Percentiles rank a stretch among this genome's conserved stretches.
Evolutionary conservation across 2,329 filamentous ascomycete genomes (phyloP).

Genomic region (Aspergillus sp.): DNA sequence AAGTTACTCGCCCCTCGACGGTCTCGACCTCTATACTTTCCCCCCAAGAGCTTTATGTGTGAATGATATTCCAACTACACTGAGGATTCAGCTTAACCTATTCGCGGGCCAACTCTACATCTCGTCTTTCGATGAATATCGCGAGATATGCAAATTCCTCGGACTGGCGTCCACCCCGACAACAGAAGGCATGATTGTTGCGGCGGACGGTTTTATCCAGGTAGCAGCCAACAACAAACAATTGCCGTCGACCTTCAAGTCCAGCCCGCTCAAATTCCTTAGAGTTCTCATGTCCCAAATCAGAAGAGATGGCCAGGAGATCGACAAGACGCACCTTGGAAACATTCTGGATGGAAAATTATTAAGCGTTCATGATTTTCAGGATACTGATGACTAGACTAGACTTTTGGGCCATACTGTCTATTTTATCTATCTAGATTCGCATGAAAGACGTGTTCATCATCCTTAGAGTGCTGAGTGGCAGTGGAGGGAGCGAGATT

Average conservation of each 20-base stretch:
- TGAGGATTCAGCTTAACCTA: slow-evolving; percentile 57
- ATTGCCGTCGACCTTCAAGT: slow-evolving; percentile 26
- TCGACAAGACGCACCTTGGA: slow-evolving; percentile 49
- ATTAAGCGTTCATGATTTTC: slow-evolving; percentile 9
- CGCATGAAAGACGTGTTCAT: too few relatives aligned
- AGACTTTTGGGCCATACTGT: background rate
- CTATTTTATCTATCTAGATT: too few relatives aligned
- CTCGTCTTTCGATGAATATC: slow-evolving; percentile 55
- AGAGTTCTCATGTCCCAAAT: slow-evolving; percentile 34
- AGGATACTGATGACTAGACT: background rate
- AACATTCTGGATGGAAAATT: slow-evolving; percentile 37
- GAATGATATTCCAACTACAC: slow-evolving; percentile 19
- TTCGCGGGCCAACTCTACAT: slow-evolving; percentile 71
- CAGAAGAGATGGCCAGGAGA: slow-evolving; percentile 38
- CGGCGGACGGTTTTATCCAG: slow-evolving; percentile 26
- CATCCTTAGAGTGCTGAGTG: too few relatives aligned
- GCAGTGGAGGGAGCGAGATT: too few relatives aligned
- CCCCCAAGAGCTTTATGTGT: slow-evolving; percentile 22
- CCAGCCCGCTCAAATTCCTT: slow-evolving; percentile 46
- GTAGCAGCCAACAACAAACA: slow-evolving; percentile 17
- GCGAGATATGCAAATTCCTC: slow-evolving; percentile 22
- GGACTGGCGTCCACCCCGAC: slow-evolving; percentile 20
- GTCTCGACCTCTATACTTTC: slow-evolving; percentile 47
- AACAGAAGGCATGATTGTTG: slow-evolving; percentile 25
- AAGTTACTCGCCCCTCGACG: slow-evolving; percentile 44